Base-by-base conservation (phyloP, 2,329 filamentous ascomycete species). In the Achaetomium macrosporum region DNA sequence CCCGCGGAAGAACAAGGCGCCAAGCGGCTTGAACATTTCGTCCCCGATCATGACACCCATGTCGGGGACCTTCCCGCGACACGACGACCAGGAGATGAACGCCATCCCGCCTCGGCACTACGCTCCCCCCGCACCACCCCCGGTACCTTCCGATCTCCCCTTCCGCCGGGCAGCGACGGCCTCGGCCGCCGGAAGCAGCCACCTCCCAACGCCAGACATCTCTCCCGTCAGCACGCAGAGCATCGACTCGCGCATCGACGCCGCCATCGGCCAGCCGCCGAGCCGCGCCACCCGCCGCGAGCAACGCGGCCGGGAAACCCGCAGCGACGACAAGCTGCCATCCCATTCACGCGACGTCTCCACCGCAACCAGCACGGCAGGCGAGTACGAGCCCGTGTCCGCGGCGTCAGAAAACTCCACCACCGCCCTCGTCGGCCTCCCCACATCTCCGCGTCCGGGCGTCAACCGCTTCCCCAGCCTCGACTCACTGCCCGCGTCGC, bases 41-140 rank as follows among this genome's bases (percentile, higher is more conserved):
- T 83, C 82, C 1, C 82, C 82, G 47, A 82, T 85, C 60, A 78
- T 82, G 73, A 85, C 82, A 9, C 82, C 82, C 13, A 77, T 78
- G 69, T 81, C 82, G 2, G 75, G 71, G 2, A 80, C 76, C 2
- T 85, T 84, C 59, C 77, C 79, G 1, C 72, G 73, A n/a, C 68
- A 74, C 13, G 74, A 78, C 46, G 71, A 69, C 20, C 76, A 79
- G 59, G 81, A 84, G 64, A 75, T 83, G 72, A 77, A 71, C 62
- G 59, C 76, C 45, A 79, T 85, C 49, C 72, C 78, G 12, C 81
- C 79, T 17, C 75, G 81, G 30, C 74, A 78, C 43, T 84, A 85
- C 58, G 73, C 75, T 4, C 80, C 81, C 9, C 69, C 77, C 10
- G 69, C 76, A 4, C 73, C 78, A 5, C 81, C 81, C 8, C 79